Percentiles rank a stretch among this genome's conserved stretches.
These are phyloP conservation scores for Scedosporium minutisporum DNA, from an alignment of 2,329 filamentous ascomycete species.

Conservation along the genomic window DNA sequence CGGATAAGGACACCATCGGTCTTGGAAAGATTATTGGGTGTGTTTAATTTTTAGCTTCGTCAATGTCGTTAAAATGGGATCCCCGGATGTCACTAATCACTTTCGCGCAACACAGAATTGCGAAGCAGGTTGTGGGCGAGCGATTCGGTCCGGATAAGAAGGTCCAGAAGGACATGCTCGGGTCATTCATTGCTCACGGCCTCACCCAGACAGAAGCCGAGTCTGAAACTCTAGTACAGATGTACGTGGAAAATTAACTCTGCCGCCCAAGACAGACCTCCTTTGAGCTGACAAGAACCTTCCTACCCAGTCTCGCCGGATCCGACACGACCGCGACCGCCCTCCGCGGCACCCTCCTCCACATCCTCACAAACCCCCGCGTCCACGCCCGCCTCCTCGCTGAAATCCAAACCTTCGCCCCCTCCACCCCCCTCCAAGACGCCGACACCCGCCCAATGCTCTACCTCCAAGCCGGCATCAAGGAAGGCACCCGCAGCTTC, in stretches of 20 bases:
- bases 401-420: constrained; percentile 26
- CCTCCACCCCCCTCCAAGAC: constrained; percentile 18
- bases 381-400: constrained; percentile 34
- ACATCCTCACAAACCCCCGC: constrained; percentile 38
- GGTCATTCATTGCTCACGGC: constrained; percentile 30
- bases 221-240: constrained; percentile 32
- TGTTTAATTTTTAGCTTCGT: constrained; percentile 15
- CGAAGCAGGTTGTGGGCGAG: constrained; percentile 33
- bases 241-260: constrained; percentile 13
- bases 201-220: constrained; percentile 28
- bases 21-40: constrained; percentile 34
- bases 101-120: constrained; percentile 21
- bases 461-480: constrained; percentile 39
- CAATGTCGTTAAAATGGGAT: background rate
- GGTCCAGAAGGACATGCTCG: constrained; percentile 42
- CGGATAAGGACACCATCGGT: constrained; percentile 25
- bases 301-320: constrained; percentile 33
- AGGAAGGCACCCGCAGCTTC: constrained; percentile 32
- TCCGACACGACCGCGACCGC: constrained; percentile 48
- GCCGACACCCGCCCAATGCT: constrained; percentile 25
- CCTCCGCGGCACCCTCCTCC: constrained; percentile 41
- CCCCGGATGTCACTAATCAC: constrained; percentile 9
- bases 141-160: constrained; percentile 33
- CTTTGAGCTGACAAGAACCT: background rate
- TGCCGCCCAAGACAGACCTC: background rate